Evolutionary conservation across 2,329 filamentous ascomycete species (phyloP), one percentile per base, ranked within the genome.

Genomic region (Hymenoscyphus salicellus): DNA sequence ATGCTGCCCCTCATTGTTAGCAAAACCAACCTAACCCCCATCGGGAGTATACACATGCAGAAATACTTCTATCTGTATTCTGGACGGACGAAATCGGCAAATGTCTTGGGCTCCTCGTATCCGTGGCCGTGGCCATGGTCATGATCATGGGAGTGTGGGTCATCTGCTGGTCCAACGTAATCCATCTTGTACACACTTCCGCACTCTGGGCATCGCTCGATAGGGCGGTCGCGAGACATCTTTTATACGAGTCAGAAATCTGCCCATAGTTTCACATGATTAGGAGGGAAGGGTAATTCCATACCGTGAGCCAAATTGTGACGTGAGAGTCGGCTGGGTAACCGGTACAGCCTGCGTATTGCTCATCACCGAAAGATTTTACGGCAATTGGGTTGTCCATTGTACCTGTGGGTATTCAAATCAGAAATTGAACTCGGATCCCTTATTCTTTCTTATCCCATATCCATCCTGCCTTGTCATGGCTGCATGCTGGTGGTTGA

Each of bases 161-260:
- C 80, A 78, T 91, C 90, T 77, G 88, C 79, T 60, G 93, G 88
- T 68, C 95, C 95, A 71, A 97, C 82, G 80, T 97, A 99, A 78
- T 97, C 90, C 91, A 98, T 95, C 89, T 97, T 96, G 85, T 96
- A 93, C 72, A 95, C 92, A 79, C 88, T 92, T 73, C 95, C 95
- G 82, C 95, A 99, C 85, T 99, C 95, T 76, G 88, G 88, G 88
- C 95, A 99, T 79, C 95, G 92, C 84, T 96, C 92, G 73, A 97
- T 80, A 65, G 95, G 95, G 78, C 95, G 93, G 65, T 95, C 89
- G 77, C 91, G 91, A 78, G 91, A 90, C 76, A 96, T 86, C 91
- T 95, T 58, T 28, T 26, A 38, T 52, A 23, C 46, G 20, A 26
- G 46, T 52, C 46, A 52, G 46, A 23, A 52, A n/a, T 8, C 8